A percentile compares a stretch with the other conserved stretches of the same genome.
phyloP scores from a whole-genome alignment of 768 basidiomycete species.

The Boletus sp. region DNA sequence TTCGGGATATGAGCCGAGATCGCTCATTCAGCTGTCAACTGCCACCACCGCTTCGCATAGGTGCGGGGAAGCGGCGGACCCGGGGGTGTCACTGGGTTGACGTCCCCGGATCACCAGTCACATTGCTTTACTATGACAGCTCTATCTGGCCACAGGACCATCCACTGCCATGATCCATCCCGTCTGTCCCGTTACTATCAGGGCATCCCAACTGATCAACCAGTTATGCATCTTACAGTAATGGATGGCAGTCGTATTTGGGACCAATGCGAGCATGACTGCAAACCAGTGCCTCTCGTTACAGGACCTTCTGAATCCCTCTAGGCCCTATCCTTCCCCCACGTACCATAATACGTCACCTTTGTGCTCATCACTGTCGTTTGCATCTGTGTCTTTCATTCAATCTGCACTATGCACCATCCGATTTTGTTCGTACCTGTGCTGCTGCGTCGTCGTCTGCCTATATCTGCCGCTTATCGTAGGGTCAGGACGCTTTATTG shows the following conservation, averaged over 20 bases:
- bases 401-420: background rate
- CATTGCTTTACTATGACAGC: background rate
- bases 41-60: no score
- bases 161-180: background rate
- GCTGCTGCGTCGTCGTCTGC: no score
- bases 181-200: background rate
- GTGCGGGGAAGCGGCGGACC: background rate
- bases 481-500: conserved; percentile 42
- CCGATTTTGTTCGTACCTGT: no score
- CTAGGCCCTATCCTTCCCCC: background rate
- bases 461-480: background rate
- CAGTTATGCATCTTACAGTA: no score
- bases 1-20: no score
- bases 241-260: no score
- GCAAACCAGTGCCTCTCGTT: no score
- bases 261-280: background rate
- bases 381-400: no score
- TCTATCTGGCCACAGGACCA: background rate
- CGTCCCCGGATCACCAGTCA: no score
- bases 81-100: background rate
- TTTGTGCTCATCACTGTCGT: no score
- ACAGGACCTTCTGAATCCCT: no score
- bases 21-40: background rate
- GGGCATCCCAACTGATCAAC: background rate
- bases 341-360: background rate